Base-by-base conservation (phyloP, 306 rosid genomes). In the Dalbergia cochinchinensis region DNA sequence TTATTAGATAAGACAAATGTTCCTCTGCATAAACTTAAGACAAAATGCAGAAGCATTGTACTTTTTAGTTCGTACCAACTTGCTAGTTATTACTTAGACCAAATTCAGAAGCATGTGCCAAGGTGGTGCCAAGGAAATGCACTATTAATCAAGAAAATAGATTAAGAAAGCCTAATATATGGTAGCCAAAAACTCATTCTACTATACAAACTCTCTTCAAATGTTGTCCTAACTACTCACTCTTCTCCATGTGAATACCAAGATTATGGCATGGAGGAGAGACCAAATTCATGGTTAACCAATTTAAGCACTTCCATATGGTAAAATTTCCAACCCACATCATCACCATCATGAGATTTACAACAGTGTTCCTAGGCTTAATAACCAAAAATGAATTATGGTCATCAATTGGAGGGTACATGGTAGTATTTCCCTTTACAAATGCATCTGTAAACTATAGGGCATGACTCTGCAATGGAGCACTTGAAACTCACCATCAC, bases 361-460 rank as follows among this genome's bases (percentile, higher is more conserved):
- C 83, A 80, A 51, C 65, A 71, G 72, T 66, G 16, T 14, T 60
- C 80, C 83, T 65, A 76, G 14, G 35, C 60, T 61, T 63, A 45
- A 26, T 51, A 22, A 12, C 1, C 12, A 69, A 34, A 54, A 20
- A 61, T 6, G 18, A 66, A 10, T 33, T 19, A 10, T 54, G 39
- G 18, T 55, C 9, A 61, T 92, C 85, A 92, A 83, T 90, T 87
- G 66, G 94, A 94, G 65, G 98, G 99, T 7, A 95, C 96, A 71
- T 92, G 99, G 86, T 95, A 95, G 80, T 86, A 95, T 90, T 88
- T 95, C 14, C 99, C 98, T 84, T 80, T 91, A 79, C 97, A 91
- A 82, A 72, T 84, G 84, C 99, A 95, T 77, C 89, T 86, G 76
- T 95, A 95, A 75, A 95, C 93, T 16, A 91, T 80, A 11, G 99